Evolutionary conservation across 139 green algal species (phyloP).

Genomic region (Chlamydomonas urium): DNA sequence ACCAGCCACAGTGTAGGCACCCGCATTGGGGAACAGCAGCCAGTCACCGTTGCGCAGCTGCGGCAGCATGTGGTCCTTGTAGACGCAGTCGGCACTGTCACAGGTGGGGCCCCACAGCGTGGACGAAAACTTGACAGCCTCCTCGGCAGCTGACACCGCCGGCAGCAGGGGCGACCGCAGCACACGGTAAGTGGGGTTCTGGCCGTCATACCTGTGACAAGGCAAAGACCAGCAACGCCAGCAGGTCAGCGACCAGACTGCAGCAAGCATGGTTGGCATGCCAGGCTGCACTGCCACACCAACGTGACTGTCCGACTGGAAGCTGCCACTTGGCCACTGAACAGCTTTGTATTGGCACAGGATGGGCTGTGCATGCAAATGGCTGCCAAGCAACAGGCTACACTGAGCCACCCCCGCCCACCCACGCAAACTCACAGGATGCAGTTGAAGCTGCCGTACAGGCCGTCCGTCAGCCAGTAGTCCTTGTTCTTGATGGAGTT

Average conservation of each 20-base stretch:
- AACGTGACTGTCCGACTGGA: no score
- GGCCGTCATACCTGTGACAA: constrained; percentile 49
- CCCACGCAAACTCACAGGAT: constrained; percentile 71
- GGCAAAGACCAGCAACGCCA: no score
- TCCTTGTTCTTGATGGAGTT: constrained; percentile 49
- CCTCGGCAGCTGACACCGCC: constrained; percentile 3
- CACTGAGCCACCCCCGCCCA: no score
- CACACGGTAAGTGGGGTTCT: constrained; percentile 42
- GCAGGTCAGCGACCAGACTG: no score
- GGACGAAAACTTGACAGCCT: constrained; percentile 29
- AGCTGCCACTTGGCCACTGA: no score
- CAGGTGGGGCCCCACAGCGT: constrained; percentile 89
- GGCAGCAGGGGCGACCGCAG: constrained; percentile 48
- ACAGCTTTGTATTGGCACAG: no score
- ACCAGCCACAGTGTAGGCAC: constrained; percentile 88
- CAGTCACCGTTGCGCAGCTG: constrained; percentile 86
- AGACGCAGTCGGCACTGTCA: constrained; percentile 78
- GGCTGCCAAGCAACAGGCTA: no score
- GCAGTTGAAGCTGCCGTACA: constrained; percentile 98
- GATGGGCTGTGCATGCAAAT: no score
- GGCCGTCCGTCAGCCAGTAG: constrained; percentile 92
- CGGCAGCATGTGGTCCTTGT: constrained; percentile 71
- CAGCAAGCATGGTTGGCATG: no score
- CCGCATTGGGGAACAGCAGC: constrained; percentile 86
- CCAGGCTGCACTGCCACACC: no score